Percentiles rank a stretch among this genome's conserved stretches.
These are phyloP conservation scores for Yamadazyma sp. DNA, from an alignment of 1,139 yeast genomes.

Conservation along the genomic window DNA sequence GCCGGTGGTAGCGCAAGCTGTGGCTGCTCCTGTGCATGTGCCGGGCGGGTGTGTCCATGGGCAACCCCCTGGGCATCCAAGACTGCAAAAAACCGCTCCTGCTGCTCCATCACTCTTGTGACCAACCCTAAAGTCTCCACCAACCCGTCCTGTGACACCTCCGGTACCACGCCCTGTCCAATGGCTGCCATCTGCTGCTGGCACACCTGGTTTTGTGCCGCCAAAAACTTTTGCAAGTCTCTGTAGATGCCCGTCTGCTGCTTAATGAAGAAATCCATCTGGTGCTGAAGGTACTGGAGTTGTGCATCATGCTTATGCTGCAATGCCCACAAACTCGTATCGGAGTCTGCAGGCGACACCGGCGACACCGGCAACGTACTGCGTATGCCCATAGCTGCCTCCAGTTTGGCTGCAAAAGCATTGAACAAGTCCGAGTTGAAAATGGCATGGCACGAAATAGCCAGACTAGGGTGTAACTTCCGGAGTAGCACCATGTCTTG, in stretches of 20 bases:
- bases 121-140: slow-evolving; percentile 5
- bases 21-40: too few species aligned
- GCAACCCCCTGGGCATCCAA: slow-evolving; percentile 1
- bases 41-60: too few species aligned
- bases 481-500: slow-evolving; percentile 37
- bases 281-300: slow-evolving; percentile 18
- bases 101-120: slow-evolving; percentile 8
- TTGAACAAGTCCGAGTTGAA: slow-evolving; percentile 25
- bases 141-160: neutral
- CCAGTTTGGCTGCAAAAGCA: slow-evolving; percentile 19
- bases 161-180: neutral
- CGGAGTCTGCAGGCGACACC: too few species aligned
- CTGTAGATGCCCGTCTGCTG: slow-evolving; percentile 18
- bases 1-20: too few species aligned
- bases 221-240: slow-evolving; percentile 18
- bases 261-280: slow-evolving; percentile 16
- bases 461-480: slow-evolving; percentile 25
- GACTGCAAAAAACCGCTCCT: slow-evolving; percentile 12
- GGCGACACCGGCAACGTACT: too few species aligned
- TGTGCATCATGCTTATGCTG: slow-evolving; percentile 5
- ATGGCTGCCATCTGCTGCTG: slow-evolving; percentile 21
- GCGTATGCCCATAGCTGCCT: slow-evolving; percentile 12
- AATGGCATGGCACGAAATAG: slow-evolving; percentile 27
- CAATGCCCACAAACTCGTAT: too few species aligned
- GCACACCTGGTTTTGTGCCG: slow-evolving; percentile 21